Conservation (phyloP, 2,329 filamentous ascomycete genomes). For the Xylaria sp. region DNA sequence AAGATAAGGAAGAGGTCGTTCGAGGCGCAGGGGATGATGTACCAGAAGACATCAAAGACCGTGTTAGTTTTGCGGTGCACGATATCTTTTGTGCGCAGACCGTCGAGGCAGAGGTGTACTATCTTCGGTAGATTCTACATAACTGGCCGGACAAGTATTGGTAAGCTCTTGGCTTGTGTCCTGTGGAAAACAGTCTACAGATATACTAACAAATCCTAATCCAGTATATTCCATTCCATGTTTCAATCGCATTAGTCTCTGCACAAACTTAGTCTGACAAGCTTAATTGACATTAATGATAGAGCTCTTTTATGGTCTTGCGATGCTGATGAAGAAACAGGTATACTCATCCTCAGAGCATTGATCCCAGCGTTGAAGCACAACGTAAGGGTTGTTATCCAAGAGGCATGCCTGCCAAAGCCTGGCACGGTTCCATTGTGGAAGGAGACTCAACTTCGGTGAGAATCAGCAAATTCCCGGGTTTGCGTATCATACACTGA, state of each 20-base stretch:
- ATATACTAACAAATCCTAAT: neutral
- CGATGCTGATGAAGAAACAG: neutral
- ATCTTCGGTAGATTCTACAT: neutral
- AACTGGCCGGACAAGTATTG: neutral
- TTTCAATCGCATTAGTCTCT: neutral
- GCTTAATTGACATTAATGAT: neutral
- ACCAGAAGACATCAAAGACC: neutral
- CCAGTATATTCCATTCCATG: neutral
- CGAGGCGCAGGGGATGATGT: neutral
- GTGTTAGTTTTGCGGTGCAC: neutral
- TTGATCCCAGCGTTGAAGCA: neutral
- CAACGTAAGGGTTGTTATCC: neutral
- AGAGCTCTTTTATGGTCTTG: neutral
- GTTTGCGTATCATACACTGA: neutral
- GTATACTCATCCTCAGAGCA: neutral
- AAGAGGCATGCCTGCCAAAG: conserved; percentile 9
- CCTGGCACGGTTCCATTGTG: conserved; percentile 6
- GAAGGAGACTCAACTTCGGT: conserved; percentile 5
- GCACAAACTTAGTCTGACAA: neutral
- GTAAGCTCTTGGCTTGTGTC: neutral
- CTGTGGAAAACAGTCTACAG: neutral
- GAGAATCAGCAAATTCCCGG: neutral
- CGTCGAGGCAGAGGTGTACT: neutral
- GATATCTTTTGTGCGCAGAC: neutral
- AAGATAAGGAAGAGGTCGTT: conserved; percentile 3